A percentile compares a stretch with the other conserved stretches of the same genome.
These are phyloP conservation scores for Candida tropicalis DNA, from an alignment of 1,139 yeast genomes.

Conservation along the genomic window DNA sequence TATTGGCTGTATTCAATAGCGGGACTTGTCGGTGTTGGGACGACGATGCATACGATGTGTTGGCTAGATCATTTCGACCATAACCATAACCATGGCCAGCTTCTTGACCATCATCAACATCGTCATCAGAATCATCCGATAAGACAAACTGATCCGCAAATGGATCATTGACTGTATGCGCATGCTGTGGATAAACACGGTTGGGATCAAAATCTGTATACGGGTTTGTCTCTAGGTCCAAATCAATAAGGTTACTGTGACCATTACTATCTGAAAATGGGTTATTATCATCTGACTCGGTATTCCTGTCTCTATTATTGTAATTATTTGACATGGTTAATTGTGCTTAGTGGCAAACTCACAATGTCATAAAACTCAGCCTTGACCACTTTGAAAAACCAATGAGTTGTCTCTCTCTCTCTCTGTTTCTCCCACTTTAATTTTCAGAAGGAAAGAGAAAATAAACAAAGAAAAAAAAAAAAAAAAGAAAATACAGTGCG, in stretches of 20 bases:
- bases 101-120: conserved; percentile 13
- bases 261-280: conserved; percentile 25
- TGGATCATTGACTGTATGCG: conserved; percentile 13
- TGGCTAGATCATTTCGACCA: conserved; percentile 1
- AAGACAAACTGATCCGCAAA: conserved; percentile 33
- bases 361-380: conserved; percentile 1
- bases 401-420: conserved; percentile 2
- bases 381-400: not conserved
- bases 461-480: not conserved
- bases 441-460: not conserved
- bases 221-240: conserved; percentile 25
- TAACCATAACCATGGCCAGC: conserved; percentile 11
- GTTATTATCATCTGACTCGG: conserved; percentile 14
- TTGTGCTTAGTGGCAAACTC: not conserved
- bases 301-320: not conserved
- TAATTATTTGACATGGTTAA: conserved; percentile 2
- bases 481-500: not conserved
- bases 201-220: conserved; percentile 17
- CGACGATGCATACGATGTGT: conserved; percentile 9
- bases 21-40: conserved; percentile 26
- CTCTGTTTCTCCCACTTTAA: not conserved
- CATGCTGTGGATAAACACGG: conserved; percentile 14
- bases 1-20: conserved; percentile 24
- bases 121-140: conserved; percentile 35
- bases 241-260: conserved; percentile 33